Evolutionary conservation across 768 basidiomycete species (phyloP).

Genomic region (Austroboletus eburneus): DNA sequence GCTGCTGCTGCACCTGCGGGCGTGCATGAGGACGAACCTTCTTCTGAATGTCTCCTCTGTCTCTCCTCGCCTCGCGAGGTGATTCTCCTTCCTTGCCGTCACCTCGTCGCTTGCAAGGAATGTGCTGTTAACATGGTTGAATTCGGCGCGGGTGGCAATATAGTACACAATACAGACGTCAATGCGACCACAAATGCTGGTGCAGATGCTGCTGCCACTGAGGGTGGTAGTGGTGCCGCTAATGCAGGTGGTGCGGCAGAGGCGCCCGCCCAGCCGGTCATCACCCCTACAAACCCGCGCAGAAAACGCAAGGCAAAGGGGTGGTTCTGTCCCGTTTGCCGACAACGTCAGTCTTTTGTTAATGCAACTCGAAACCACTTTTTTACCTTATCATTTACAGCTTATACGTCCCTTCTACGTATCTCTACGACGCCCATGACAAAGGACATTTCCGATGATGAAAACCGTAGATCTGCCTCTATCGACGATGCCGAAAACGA

Average conservation of each 20-base stretch:
- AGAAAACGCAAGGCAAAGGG: slow-evolving; percentile 93
- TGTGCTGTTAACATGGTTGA: slow-evolving; percentile 98
- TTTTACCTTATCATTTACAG: slow-evolving; percentile 33
- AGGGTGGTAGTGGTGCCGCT: slow-evolving; percentile 14
- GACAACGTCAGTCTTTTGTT: slow-evolving; percentile 70
- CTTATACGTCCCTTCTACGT: slow-evolving; percentile 83
- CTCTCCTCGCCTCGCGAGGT: slow-evolving; percentile 87
- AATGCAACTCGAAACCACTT: background rate
- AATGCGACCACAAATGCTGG: slow-evolving; percentile 28
- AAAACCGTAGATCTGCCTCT: slow-evolving; percentile 22
- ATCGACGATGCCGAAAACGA: slow-evolving; percentile 26
- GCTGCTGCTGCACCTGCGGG: slow-evolving; percentile 18
- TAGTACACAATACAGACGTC: slow-evolving; percentile 52
- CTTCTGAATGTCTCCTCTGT: slow-evolving; percentile 89
- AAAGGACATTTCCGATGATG: slow-evolving; percentile 36
- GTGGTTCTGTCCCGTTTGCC: slow-evolving; percentile 96
- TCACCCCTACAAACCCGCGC: slow-evolving; percentile 42
- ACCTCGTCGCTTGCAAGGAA: slow-evolving; percentile 92
- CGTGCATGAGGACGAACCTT: slow-evolving; percentile 61
- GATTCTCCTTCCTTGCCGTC: slow-evolving; percentile 87
- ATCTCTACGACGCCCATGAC: slow-evolving; percentile 67
- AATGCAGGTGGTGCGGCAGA: slow-evolving; percentile 22
- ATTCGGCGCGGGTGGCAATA: slow-evolving; percentile 88
- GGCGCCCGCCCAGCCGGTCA: slow-evolving; percentile 17
- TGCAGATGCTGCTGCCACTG: slow-evolving; percentile 20